A percentile compares a stretch with the other conserved stretches of the same genome.
Evolutionary conservation across 441 rosid genomes (phyloP).

Genomic region (Populus hybrid): DNA sequence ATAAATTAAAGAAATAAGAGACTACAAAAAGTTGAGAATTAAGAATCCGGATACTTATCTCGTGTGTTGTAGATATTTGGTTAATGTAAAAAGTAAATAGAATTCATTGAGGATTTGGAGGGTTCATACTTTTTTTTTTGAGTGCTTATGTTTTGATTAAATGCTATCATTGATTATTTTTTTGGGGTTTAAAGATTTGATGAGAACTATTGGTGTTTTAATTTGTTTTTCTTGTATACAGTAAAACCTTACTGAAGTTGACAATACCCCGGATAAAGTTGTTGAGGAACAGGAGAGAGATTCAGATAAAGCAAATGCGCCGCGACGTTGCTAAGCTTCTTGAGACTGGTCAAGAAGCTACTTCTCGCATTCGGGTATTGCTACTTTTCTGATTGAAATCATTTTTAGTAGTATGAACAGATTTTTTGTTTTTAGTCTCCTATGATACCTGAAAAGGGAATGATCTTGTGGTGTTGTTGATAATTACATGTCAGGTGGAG

Average conservation of each 20-base stretch:
- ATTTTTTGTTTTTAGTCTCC: not conserved
- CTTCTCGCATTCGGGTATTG: conserved; percentile 93
- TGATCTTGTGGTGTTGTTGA: not conserved
- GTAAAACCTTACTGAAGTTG: conserved; percentile 91
- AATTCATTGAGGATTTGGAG: not conserved
- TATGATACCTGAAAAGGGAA: not conserved
- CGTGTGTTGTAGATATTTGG: not conserved
- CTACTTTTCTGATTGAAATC: not conserved
- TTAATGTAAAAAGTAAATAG: not conserved
- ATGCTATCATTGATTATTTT: not conserved
- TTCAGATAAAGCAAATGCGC: conserved; percentile 92
- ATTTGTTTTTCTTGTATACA: conserved; percentile 25
- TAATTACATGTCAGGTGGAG: conserved; percentile 60
- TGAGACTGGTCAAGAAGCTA: conserved; percentile 97
- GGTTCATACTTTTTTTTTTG: not conserved
- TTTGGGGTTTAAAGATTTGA: not conserved
- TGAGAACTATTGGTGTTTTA: not conserved
- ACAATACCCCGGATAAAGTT: conserved; percentile 86
- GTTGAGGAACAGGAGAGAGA: conserved; percentile 86
- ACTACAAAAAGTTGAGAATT: too few species aligned
- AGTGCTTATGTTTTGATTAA: not conserved
- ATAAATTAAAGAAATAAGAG: not conserved
- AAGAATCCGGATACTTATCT: too few species aligned
- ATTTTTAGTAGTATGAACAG: not conserved
- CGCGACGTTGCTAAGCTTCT: conserved; percentile 92